Evolutionary conservation across 2,329 filamentous ascomycete genomes (phyloP), one percentile per base, ranked within the genome.

Genomic region (Fusarium torreyae): DNA sequence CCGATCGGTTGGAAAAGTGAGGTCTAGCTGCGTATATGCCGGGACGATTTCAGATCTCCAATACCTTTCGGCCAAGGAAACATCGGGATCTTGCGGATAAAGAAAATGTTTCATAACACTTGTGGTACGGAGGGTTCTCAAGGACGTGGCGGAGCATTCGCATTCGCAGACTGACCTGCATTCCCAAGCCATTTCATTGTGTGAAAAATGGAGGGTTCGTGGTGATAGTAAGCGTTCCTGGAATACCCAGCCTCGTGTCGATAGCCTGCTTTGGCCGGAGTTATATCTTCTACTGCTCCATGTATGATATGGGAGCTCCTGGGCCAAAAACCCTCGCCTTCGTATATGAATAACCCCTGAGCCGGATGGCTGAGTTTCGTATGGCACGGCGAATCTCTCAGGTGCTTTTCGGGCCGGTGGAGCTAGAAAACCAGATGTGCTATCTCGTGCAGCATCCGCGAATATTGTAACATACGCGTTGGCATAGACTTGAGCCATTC

Each of bases 401-500:
- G 51, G 51, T 1, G 42, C 31, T 1, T 54, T 34, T 28, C 51
- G 28, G 7, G 31, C 14, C 3, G 42, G 51, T 1, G 31, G 14
- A 7, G 33, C 24, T 0, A 54, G 10, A 26, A 57, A 61, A 5
- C 58, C 58, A 2, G 55, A 34, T 5, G 18, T 52, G 8, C 54
- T 58, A 2, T 60, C 14, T 2, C n/a, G 38, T 6, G 28, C 55
- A 28, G 57, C 58, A 22, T 52, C 44, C 11, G 58, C 54, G 22
- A 58, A 65, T 10, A 66, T 42, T 5, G 63, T 66, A 2, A 66
- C 36, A 3, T 42, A 40, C 1, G 63, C 48, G 13, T 62, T 66
- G 7, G 62, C 40, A 24, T 66, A 66, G 6, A 66, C 49, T 5
- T 48, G 38, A 4, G 53, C 63, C 63, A 62, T 66, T 24, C 33